Percentiles rank a stretch among this genome's conserved stretches.
Conservation (phyloP, 352 stramenopile genomes). For the Phytophthora uliginosa region DNA sequence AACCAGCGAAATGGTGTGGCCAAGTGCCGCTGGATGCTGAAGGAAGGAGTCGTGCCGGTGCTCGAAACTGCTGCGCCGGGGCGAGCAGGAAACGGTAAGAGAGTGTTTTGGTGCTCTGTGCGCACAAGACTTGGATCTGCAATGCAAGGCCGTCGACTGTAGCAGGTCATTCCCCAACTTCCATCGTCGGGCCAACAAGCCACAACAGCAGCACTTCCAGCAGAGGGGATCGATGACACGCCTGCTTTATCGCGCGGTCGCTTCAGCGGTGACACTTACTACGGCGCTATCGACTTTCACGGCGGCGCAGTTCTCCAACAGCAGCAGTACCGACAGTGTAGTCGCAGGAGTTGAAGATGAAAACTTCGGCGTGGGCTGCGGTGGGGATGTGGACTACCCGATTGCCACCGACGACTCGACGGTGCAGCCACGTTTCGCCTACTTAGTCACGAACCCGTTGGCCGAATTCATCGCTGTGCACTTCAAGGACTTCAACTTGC, state of each 20-base stretch:
- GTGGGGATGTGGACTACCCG: constrained; percentile 31
- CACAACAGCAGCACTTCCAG: constrained; percentile 1
- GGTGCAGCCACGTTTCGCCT: constrained; percentile 43
- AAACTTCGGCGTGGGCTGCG: constrained; percentile 50
- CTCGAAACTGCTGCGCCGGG: constrained; percentile 8
- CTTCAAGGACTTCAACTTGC: constrained; percentile 76
- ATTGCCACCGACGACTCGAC: constrained; percentile 24
- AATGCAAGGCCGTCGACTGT: too few species aligned
- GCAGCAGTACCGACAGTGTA: constrained; percentile 15
- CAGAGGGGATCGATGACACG: constrained; percentile 21
- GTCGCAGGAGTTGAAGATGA: constrained; percentile 29
- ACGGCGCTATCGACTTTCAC: constrained; percentile 12
- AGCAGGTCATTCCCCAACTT: constrained; percentile 31
- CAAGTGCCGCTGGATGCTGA: constrained; percentile 10
- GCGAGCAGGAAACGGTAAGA: constrained; percentile 6
- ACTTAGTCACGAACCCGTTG: constrained; percentile 52
- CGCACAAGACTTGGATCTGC: not conserved
- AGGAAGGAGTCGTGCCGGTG: constrained; percentile 1
- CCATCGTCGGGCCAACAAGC: constrained; percentile 16
- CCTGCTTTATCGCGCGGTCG: constrained; percentile 21
- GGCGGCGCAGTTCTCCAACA: constrained; percentile 23
- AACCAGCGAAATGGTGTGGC: not conserved
- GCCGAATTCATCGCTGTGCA: constrained; percentile 74
- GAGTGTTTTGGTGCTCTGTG: not conserved
- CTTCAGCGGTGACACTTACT: constrained; percentile 17